A percentile compares a stretch with the other conserved stretches of the same genome.
phyloP scores from a whole-genome alignment of 2,329 filamentous ascomycete genomes.

The Arachnomyces sp. region DNA sequence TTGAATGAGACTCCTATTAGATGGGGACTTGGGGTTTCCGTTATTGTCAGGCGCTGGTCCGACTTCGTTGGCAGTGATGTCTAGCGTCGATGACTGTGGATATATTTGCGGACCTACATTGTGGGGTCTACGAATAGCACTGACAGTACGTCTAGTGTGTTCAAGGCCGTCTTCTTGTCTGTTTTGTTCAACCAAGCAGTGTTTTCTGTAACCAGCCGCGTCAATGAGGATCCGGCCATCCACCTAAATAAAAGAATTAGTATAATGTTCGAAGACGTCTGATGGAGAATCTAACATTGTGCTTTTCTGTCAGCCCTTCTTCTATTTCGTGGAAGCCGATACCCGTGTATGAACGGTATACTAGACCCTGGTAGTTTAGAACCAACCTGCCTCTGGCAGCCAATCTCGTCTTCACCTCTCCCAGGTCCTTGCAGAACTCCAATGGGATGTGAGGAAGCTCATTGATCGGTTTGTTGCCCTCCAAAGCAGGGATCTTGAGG shows the following conservation, averaged over 20 bases:
- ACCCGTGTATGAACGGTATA: constrained; percentile 37
- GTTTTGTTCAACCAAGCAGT: constrained; percentile 30
- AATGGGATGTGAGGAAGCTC: constrained; percentile 35
- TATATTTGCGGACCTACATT: too few species aligned
- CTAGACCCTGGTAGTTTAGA: constrained; percentile 37
- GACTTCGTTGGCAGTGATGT: too few species aligned
- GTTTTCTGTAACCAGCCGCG: constrained; percentile 37
- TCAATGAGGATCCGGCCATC: constrained; percentile 38
- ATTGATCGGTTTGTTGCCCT: constrained; percentile 36
- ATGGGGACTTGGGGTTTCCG: too few species aligned
- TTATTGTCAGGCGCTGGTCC: too few species aligned
- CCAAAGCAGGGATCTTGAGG: constrained; percentile 28
- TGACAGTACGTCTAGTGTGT: too few species aligned
- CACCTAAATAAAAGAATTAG: constrained; percentile 30
- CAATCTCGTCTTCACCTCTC: constrained; percentile 23
- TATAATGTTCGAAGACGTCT: too few species aligned
- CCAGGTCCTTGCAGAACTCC: constrained; percentile 24
- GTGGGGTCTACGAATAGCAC: too few species aligned
- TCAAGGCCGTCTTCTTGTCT: too few species aligned
- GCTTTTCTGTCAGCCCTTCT: too few species aligned
- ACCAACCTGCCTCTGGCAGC: constrained; percentile 32
- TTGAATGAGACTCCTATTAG: too few species aligned
- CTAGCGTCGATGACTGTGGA: too few species aligned
- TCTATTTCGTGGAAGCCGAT: constrained; percentile 29
- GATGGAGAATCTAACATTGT: too few species aligned